Evolutionary conservation across 106 monocot genomes (phyloP).

Genomic region (Gastrodia elata): DNA sequence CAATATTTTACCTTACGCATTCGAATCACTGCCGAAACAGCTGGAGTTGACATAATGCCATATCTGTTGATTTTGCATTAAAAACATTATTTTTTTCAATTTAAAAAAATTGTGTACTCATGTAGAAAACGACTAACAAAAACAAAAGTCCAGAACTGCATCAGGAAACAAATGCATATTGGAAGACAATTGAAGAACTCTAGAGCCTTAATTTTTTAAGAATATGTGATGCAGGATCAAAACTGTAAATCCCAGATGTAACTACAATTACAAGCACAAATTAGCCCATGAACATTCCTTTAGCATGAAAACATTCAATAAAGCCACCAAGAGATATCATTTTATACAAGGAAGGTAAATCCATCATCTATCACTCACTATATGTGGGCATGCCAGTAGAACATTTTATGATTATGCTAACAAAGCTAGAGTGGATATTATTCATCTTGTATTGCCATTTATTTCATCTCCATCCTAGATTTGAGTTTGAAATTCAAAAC

Average conservation of each 20-base stretch:
- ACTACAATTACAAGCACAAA: background rate
- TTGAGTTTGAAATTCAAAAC: too few relatives aligned
- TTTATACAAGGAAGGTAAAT: background rate
- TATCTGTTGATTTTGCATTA: slow-evolving; percentile 40
- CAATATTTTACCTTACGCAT: slow-evolving; percentile 43
- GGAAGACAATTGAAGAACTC: too few relatives aligned
- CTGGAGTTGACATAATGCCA: slow-evolving; percentile 91
- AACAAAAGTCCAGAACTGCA: too few relatives aligned
- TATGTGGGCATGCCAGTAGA: background rate
- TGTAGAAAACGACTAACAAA: too few relatives aligned
- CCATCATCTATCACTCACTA: background rate
- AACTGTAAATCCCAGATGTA: background rate
- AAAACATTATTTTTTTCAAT: slow-evolving; percentile 1
- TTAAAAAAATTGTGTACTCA: background rate
- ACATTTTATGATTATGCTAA: background rate
- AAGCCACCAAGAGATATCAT: background rate
- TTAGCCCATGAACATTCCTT: background rate
- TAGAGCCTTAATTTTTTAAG: background rate
- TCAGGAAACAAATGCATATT: too few relatives aligned
- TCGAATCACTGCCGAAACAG: slow-evolving; percentile 95
- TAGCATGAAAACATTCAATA: background rate
- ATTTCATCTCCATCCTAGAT: too few relatives aligned
- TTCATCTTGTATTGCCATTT: too few relatives aligned
- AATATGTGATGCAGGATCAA: background rate
- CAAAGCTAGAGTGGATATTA: too few relatives aligned